Base-by-base conservation (phyloP, 2,329 filamentous ascomycete species). In the Diaporthe sp. region DNA sequence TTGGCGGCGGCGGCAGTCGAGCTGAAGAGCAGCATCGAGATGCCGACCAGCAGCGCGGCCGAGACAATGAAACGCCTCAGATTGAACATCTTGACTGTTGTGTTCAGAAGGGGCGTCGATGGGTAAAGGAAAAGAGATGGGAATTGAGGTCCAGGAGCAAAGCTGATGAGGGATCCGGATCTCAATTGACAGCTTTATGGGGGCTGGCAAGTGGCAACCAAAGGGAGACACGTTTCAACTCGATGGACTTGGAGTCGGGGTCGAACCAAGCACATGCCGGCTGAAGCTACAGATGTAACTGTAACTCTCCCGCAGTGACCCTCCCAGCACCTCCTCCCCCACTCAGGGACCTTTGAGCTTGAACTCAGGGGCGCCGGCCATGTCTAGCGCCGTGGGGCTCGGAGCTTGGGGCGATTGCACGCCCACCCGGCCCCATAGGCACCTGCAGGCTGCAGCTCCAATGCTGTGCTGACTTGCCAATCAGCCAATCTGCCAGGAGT, bases 1-100 rank as follows among this genome's bases (percentile, higher is more conserved):
- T 96, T 95, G 78, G 88, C 88, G 72, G 94, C 94, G 79, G 94
- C 91, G 75, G 90, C 92, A 45, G 91, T 90, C 85, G 95, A 92
- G 79, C 93, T 89, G 82, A 97, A 92, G 87, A 95, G 91, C 79
- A 95, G 86, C 82, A 96, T 88, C 79, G 90, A 89, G 80, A 96
- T 88, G 80, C 94, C 92, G 80, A 97, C 84, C 81, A 98, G 90
- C 82, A 97, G 89, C 82, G 95, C 88, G 80, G 93, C 88, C 81
- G 94, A 92, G 83, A 93, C 88, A 82, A 95, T 83, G 78, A 95
- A 84, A 81, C 92, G 89, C 85, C 93, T 91, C 75, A 96, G 81
- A 82, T 90, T 93, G 82, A 95, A 91, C 95, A 97, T 97, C 80
- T 81, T 91, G 85, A 71, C 33, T 67, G 25, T 40, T 30, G 35